Percentiles rank a stretch among this genome's conserved stretches.
Conservation (phyloP, 768 basidiomycete genomes). For the Mycena chlorophos region DNA sequence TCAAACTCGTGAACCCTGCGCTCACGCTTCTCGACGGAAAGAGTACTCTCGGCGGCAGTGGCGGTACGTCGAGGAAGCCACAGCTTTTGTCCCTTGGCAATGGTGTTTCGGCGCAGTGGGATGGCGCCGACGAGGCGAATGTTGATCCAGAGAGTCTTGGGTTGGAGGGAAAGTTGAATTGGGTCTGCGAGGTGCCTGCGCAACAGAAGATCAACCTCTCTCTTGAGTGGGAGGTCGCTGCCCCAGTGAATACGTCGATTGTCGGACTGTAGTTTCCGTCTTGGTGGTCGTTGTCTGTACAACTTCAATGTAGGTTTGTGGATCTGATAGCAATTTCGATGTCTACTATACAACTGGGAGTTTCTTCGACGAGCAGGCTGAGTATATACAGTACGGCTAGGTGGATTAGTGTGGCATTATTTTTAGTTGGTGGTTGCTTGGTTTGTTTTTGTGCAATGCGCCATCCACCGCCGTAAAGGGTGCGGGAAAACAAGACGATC, state of each 20-base stretch:
- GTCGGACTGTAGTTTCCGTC: conserved; percentile 24
- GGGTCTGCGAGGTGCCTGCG: conserved; percentile 32
- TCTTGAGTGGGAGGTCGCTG: conserved; percentile 37
- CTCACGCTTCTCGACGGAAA: conserved; percentile 16
- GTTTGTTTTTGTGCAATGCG: too few species aligned
- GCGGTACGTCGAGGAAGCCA: background rate
- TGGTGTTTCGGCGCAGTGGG: conserved; percentile 40
- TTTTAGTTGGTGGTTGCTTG: too few species aligned
- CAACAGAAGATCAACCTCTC: conserved; percentile 35
- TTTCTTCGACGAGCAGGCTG: too few species aligned
- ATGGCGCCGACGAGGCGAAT: conserved; percentile 35
- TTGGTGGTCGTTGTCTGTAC: too few species aligned
- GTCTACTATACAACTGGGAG: too few species aligned
- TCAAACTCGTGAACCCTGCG: conserved; percentile 33
- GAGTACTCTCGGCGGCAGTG: background rate
- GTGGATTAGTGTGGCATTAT: too few species aligned
- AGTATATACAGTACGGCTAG: too few species aligned
- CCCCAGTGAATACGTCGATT: conserved; percentile 28
- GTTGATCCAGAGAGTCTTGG: conserved; percentile 30
- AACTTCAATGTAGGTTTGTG: too few species aligned
- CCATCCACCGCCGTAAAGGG: too few species aligned
- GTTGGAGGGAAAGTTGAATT: conserved; percentile 35
- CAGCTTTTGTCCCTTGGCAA: conserved; percentile 5
- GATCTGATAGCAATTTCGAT: too few species aligned
- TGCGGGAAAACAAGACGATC: too few species aligned